A percentile compares a stretch with the other conserved stretches of the same genome.
phyloP scores from a whole-genome alignment of 1,284 basidiomycete genomes.

The Austroboletus niveus region DNA sequence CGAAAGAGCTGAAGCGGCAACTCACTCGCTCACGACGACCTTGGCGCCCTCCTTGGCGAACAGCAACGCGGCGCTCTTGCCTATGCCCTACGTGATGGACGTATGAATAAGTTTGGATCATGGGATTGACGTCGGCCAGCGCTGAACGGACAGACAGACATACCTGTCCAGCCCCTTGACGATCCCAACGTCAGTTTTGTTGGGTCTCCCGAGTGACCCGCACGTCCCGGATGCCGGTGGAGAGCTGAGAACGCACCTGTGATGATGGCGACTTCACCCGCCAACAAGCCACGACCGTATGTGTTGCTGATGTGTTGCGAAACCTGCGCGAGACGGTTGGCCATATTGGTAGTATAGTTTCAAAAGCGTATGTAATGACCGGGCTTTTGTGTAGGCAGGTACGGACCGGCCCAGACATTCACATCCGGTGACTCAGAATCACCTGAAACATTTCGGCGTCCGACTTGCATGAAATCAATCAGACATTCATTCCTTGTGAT shows the following conservation, averaged over 20 bases:
- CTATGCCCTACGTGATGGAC: slow-evolving; percentile 60
- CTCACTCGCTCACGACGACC: slow-evolving; percentile 81
- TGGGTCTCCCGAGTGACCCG: no score
- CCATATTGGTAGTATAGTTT: slow-evolving; percentile 39
- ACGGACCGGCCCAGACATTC: not conserved
- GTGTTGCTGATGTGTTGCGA: slow-evolving; percentile 64
- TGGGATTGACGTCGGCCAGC: not conserved
- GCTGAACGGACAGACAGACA: slow-evolving; percentile 3
- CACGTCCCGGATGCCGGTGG: not conserved
- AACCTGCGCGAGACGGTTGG: slow-evolving; percentile 67
- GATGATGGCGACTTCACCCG: slow-evolving; percentile 81
- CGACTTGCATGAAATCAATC: not conserved
- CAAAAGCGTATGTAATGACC: not conserved
- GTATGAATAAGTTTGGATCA: no score
- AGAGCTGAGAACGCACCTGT: slow-evolving; percentile 52
- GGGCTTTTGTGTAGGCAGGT: not conserved
- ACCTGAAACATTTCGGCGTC: not conserved
- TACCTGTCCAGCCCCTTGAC: slow-evolving; percentile 72
- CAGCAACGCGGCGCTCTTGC: slow-evolving; percentile 68
- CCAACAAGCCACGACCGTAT: slow-evolving; percentile 62
- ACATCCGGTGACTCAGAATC: not conserved
- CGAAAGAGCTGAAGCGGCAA: not conserved
- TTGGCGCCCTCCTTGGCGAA: slow-evolving; percentile 87
- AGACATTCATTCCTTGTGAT: no score
- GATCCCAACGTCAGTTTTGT: not conserved